These are phyloP conservation scores for Talaromyces sp. DNA, from an alignment of 2,329 filamentous ascomycete species.

Conservation along the genomic window DNA sequence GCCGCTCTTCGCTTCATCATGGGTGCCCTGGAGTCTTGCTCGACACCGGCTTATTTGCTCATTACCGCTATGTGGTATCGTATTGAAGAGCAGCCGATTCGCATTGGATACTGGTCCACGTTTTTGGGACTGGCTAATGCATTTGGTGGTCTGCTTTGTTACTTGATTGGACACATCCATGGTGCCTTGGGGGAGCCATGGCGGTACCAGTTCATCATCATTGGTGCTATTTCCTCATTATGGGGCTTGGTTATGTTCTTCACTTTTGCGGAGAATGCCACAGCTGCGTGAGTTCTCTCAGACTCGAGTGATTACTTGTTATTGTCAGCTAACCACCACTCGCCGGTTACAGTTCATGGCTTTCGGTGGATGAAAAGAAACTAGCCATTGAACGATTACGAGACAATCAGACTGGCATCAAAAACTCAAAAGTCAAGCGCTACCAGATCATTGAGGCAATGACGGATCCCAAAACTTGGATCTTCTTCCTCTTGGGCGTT, in stretches of 20 bases:
- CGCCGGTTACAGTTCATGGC: not conserved
- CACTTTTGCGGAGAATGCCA: not conserved
- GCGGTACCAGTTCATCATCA: not conserved
- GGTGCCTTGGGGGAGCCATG: not conserved
- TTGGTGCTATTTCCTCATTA: not conserved
- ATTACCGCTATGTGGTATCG: conserved; percentile 57
- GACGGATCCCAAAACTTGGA: not conserved
- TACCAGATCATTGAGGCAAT: not conserved
- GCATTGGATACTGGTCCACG: conserved; percentile 48
- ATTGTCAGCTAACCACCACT: not conserved
- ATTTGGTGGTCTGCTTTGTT: not conserved
- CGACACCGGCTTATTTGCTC: conserved; percentile 35
- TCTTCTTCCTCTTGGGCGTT: not conserved
- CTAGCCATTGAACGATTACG: not conserved
- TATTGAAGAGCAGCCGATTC: conserved; percentile 50
- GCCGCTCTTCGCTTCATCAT: conserved; percentile 55
- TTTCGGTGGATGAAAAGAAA: not conserved
- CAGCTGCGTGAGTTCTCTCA: not conserved
- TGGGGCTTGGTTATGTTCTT: not conserved
- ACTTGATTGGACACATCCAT: not conserved
- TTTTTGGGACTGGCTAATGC: conserved; percentile 1
- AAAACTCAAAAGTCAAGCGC: not conserved
- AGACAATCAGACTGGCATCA: not conserved
- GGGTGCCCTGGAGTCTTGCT: conserved; percentile 51
- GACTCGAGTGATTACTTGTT: not conserved